Evolutionary conservation across 2,329 filamentous ascomycete species (phyloP).

Genomic region (Moelleriella libera): DNA sequence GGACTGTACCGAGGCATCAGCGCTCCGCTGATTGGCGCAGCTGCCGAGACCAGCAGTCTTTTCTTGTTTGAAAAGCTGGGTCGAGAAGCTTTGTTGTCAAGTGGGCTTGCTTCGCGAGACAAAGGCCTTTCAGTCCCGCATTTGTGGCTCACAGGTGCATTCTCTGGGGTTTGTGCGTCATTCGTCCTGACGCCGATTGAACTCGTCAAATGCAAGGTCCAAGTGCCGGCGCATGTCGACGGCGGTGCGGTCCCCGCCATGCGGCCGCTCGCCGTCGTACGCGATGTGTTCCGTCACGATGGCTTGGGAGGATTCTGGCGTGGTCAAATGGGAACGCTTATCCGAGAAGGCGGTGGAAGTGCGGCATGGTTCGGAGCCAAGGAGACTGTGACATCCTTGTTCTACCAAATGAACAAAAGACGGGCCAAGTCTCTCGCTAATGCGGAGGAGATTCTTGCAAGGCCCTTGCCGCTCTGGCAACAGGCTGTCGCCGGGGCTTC

Average conservation of each 20-base stretch:
- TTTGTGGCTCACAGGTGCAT: constrained; percentile 68
- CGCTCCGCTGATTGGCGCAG: constrained; percentile 79
- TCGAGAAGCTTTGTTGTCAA: constrained; percentile 46
- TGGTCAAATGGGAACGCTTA: constrained; percentile 82
- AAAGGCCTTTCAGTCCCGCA: constrained; percentile 58
- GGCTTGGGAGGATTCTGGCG: constrained; percentile 86
- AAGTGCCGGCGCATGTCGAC: constrained; percentile 46
- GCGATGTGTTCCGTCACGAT: constrained; percentile 67
- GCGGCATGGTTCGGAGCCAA: constrained; percentile 93
- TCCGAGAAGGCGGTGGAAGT: constrained; percentile 84
- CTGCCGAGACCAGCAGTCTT: constrained; percentile 79
- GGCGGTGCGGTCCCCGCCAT: constrained; percentile 32
- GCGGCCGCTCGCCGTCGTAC: constrained; percentile 57
- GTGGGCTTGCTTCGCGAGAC: constrained; percentile 32
- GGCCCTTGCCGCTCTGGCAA: constrained; percentile 65
- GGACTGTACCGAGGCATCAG: constrained; percentile 87
- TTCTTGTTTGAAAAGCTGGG: constrained; percentile 83
- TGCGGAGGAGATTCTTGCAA: constrained; percentile 25
- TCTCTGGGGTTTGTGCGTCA: constrained; percentile 79
- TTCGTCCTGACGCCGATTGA: constrained; percentile 89
- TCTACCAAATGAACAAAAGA: constrained; percentile 43
- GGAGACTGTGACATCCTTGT: constrained; percentile 61
- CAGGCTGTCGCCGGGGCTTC: constrained; percentile 77
- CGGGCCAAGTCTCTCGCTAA: constrained; percentile 22
- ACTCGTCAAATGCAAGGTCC: constrained; percentile 96